Percentiles rank a stretch among this genome's conserved stretches.
Conservation (phyloP, 192 early-diverging fungal species). For the Gaertneriomyces sp. region DNA sequence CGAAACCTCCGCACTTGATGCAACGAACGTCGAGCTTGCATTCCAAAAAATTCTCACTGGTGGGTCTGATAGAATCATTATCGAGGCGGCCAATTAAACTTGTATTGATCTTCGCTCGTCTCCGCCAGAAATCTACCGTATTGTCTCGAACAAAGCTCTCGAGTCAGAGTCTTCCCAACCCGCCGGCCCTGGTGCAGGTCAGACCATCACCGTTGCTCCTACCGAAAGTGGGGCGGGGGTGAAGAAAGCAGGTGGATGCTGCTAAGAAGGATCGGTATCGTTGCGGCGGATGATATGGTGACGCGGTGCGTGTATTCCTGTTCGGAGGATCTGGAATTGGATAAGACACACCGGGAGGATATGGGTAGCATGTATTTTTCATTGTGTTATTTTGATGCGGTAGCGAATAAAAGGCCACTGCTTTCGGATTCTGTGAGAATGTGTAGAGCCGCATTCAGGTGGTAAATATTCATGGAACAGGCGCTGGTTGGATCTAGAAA, state of each 20-base stretch:
- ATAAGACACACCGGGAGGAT: no score
- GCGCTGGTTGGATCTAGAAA: no score
- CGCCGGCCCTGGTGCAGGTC: constrained; percentile 26
- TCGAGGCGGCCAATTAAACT: not conserved
- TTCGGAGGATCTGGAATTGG: no score
- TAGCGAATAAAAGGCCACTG: no score
- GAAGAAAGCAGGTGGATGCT: constrained; percentile 29
- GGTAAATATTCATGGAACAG: no score
- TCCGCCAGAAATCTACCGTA: constrained; percentile 79
- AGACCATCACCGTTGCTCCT: constrained; percentile 30
- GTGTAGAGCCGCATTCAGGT: no score
- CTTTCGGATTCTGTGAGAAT: no score
- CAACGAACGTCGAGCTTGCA: constrained; percentile 92
- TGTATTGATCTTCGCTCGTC: not conserved
- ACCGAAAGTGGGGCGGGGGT: constrained; percentile 22
- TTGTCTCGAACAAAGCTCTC: constrained; percentile 94
- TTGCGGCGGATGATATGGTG: no score
- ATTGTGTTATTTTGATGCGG: no score
- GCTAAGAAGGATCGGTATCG: constrained; percentile 5
- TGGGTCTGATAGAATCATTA: constrained; percentile 25
- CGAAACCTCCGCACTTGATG: constrained; percentile 96
- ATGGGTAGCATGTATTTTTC: no score
- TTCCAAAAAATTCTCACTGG: constrained; percentile 95
- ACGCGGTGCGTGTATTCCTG: no score
- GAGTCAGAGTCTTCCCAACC: constrained; percentile 44